A percentile compares a stretch with the other conserved stretches of the same genome.
Evolutionary conservation across 2,329 filamentous ascomycete species (phyloP).

Genomic region (Aspergillus pseudotamarii): DNA sequence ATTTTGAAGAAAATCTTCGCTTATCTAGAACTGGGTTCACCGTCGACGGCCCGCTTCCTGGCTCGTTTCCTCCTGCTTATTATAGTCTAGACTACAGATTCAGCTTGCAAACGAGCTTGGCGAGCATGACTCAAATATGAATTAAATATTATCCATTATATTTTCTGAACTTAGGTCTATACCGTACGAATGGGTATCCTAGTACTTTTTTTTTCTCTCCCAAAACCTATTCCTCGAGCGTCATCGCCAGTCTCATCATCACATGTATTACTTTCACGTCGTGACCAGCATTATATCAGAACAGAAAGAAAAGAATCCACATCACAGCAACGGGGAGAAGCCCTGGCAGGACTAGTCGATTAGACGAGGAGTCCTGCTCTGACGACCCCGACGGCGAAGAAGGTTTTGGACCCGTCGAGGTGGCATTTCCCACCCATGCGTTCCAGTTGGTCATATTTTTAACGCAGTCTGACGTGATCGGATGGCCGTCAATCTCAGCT

Average conservation of each 20-base stretch:
- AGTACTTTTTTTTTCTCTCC: neutral
- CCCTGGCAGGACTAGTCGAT: neutral
- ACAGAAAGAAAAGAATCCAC: neutral
- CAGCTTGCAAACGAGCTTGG: neutral
- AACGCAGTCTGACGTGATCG: slow-evolving; percentile 28
- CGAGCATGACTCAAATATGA: too few species aligned
- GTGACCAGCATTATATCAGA: neutral
- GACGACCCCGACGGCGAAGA: slow-evolving; percentile 1
- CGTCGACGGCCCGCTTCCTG: neutral
- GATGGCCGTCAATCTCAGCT: slow-evolving; percentile 25
- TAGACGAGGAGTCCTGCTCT: slow-evolving; percentile 5
- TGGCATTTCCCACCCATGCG: slow-evolving; percentile 38
- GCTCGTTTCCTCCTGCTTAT: neutral
- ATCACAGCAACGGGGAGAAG: neutral
- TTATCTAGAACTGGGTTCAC: neutral
- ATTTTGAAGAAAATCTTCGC: neutral
- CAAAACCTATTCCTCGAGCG: neutral
- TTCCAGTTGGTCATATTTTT: slow-evolving; percentile 38
- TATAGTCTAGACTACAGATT: neutral
- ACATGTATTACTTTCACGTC: neutral
- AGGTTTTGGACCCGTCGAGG: slow-evolving; percentile 5
- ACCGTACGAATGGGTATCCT: neutral
- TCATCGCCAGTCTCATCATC: neutral
- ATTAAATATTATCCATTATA: slow-evolving; percentile 1
- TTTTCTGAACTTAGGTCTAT: neutral